A percentile compares a stretch with the other conserved stretches of the same genome.
phyloP scores from a whole-genome alignment of 306 rosid species.

The Cicer chorassanicum region DNA sequence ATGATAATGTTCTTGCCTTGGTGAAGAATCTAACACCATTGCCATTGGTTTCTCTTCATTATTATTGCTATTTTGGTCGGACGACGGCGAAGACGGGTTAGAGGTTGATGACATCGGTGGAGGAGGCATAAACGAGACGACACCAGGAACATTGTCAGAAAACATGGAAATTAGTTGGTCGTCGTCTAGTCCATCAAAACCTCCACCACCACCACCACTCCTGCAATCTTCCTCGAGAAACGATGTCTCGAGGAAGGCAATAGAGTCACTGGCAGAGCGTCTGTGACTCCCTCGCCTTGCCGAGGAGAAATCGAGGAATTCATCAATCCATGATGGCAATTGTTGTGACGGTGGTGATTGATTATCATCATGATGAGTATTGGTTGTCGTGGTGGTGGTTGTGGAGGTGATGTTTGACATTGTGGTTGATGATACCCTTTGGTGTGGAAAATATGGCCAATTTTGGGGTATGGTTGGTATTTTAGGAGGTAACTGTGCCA shows the following conservation, averaged over 20 bases:
- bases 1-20: constrained; percentile 17
- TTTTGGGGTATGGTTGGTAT: constrained; percentile 79
- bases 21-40: constrained; percentile 38
- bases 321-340: constrained; percentile 68
- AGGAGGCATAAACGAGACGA: constrained; percentile 50
- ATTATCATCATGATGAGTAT: background rate
- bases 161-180: constrained; percentile 89
- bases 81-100: constrained; percentile 78
- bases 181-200: constrained; percentile 75
- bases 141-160: constrained; percentile 59
- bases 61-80: constrained; percentile 78
- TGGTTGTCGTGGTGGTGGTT: background rate
- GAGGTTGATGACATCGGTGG: constrained; percentile 53
- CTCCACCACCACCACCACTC: constrained; percentile 30
- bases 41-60: constrained; percentile 60
- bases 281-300: constrained; percentile 73
- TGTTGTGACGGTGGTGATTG: constrained; percentile 32
- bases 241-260: constrained; percentile 69
- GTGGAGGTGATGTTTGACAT: constrained; percentile 44
- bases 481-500: constrained; percentile 99
- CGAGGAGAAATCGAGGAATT: constrained; percentile 86
- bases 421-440: constrained; percentile 50
- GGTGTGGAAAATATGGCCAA: constrained; percentile 68
- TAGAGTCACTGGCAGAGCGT: constrained; percentile 81
- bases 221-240: constrained; percentile 71